Evolutionary conservation across 1,139 yeast genomes (phyloP).

Genomic region (Scheffersomyces titani): DNA sequence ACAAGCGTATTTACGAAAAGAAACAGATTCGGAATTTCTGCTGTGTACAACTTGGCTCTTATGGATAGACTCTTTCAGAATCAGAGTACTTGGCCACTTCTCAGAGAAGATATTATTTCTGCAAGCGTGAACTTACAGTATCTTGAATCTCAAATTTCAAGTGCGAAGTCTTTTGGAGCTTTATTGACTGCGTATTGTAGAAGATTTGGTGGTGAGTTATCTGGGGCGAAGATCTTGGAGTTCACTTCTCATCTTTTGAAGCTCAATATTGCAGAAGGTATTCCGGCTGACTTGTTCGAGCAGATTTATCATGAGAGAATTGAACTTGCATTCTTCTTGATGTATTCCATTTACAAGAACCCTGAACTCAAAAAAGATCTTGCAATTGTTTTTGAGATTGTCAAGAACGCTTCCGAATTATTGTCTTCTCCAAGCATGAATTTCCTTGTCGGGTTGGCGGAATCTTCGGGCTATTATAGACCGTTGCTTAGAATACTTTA

Average conservation of each 20-base stretch:
- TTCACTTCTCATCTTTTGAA: constrained; percentile 53
- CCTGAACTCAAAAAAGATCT: constrained; percentile 25
- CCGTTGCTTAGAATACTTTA: constrained; percentile 62
- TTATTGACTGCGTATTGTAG: constrained; percentile 65
- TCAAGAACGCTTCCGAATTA: constrained; percentile 43
- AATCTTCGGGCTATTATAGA: constrained; percentile 48
- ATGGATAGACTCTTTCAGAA: constrained; percentile 60
- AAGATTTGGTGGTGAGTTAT: constrained; percentile 29
- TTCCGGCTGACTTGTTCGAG: constrained; percentile 47
- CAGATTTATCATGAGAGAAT: constrained; percentile 62
- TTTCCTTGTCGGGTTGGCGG: constrained; percentile 42
- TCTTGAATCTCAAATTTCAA: constrained; percentile 64
- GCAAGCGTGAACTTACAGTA: constrained; percentile 68
- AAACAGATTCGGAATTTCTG: constrained; percentile 52
- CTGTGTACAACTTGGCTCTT: constrained; percentile 61
- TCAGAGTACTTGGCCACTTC: constrained; percentile 51
- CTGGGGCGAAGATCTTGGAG: constrained; percentile 39
- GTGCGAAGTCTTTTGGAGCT: constrained; percentile 80
- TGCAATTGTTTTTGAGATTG: constrained; percentile 35
- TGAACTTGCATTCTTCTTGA: constrained; percentile 68
- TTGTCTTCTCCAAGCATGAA: constrained; percentile 49
- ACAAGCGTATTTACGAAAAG: constrained; percentile 48
- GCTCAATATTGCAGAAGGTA: constrained; percentile 55
- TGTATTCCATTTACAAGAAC: constrained; percentile 45
- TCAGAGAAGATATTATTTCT: constrained; percentile 53